Conservation (phyloP, 352 stramenopile species). For the Phytophthora tubulina region DNA sequence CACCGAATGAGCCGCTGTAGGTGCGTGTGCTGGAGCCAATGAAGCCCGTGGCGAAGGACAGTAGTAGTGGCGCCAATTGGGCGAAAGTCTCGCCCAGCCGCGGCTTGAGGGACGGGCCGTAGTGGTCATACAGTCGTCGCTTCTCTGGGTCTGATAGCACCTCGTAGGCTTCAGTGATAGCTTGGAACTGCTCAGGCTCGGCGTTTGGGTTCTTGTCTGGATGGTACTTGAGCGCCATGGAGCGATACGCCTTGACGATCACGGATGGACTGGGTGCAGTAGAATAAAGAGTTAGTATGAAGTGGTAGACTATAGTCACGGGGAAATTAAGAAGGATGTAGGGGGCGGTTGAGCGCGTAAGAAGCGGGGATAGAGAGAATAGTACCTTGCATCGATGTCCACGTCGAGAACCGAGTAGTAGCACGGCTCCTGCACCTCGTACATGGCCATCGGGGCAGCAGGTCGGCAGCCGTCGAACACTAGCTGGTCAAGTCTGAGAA, state of each 20-base stretch:
- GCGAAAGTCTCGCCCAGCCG: constrained; percentile 70
- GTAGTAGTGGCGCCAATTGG: constrained; percentile 70
- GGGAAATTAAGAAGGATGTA: background rate
- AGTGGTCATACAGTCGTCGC: constrained; percentile 79
- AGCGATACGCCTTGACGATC: constrained; percentile 96
- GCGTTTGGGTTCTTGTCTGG: constrained; percentile 96
- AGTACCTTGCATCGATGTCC: constrained; percentile 63
- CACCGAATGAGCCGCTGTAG: constrained; percentile 45
- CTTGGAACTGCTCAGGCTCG: constrained; percentile 91
- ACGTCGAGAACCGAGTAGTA: constrained; percentile 82
- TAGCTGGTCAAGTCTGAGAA: constrained; percentile 25
- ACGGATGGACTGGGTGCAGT: constrained; percentile 74
- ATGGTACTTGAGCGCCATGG: constrained; percentile 94
- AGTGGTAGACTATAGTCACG: constrained; percentile 2
- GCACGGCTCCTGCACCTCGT: constrained; percentile 60
- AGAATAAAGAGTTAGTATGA: constrained; percentile 11
- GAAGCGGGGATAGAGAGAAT: background rate
- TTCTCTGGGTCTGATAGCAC: constrained; percentile 82
- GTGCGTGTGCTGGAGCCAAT: constrained; percentile 52
- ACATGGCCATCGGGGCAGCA: constrained; percentile 36
- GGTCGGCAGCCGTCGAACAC: background rate
- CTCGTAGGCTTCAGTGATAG: constrained; percentile 80
- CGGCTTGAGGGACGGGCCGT: constrained; percentile 68
- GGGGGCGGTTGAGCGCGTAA: background rate
- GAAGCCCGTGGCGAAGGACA: constrained; percentile 69